phyloP scores from a whole-genome alignment of 2,329 filamentous ascomycete genomes.

The Elsinoe fawcettii region DNA sequence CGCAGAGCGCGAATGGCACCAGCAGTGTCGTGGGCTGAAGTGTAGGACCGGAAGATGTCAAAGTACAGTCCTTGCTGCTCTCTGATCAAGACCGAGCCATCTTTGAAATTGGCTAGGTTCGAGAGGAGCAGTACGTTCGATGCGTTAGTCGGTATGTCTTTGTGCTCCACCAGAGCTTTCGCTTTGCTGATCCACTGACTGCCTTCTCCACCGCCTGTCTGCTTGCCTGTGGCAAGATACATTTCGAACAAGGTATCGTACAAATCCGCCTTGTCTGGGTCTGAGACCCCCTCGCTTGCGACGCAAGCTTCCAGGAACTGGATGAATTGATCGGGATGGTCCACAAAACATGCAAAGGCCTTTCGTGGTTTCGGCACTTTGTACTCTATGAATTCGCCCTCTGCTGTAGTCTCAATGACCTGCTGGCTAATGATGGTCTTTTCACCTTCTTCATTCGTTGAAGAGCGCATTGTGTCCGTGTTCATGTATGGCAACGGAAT shows the following conservation, averaged over 20 bases:
- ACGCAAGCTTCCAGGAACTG: constrained; percentile 85
- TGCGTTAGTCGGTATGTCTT: constrained; percentile 78
- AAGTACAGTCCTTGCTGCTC: constrained; percentile 87
- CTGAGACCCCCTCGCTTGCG: constrained; percentile 59
- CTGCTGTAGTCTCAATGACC: constrained; percentile 47
- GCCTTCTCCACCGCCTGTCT: constrained; percentile 61
- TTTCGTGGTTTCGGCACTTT: constrained; percentile 73
- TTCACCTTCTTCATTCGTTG: constrained; percentile 38
- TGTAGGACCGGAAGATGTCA: constrained; percentile 96
- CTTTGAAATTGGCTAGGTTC: constrained; percentile 79
- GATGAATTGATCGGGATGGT: constrained; percentile 87
- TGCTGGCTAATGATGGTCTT: constrained; percentile 49
- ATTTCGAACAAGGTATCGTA: constrained; percentile 97
- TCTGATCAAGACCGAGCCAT: constrained; percentile 84
- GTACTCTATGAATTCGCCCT: constrained; percentile 53
- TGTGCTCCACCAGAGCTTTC: constrained; percentile 75
- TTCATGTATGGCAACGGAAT: constrained; percentile 83
- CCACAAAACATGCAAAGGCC: constrained; percentile 93
- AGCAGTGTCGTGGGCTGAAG: constrained; percentile 79
- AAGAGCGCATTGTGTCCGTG: constrained; percentile 49
- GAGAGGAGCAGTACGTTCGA: constrained; percentile 91
- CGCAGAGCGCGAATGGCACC: constrained; percentile 83
- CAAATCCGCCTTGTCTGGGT: constrained; percentile 72
- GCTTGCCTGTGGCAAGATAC: constrained; percentile 83
- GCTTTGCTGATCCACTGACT: constrained; percentile 85